Base-by-base conservation (phyloP, 2,329 filamentous ascomycete species). In the Pyricularia pennisetigena region DNA sequence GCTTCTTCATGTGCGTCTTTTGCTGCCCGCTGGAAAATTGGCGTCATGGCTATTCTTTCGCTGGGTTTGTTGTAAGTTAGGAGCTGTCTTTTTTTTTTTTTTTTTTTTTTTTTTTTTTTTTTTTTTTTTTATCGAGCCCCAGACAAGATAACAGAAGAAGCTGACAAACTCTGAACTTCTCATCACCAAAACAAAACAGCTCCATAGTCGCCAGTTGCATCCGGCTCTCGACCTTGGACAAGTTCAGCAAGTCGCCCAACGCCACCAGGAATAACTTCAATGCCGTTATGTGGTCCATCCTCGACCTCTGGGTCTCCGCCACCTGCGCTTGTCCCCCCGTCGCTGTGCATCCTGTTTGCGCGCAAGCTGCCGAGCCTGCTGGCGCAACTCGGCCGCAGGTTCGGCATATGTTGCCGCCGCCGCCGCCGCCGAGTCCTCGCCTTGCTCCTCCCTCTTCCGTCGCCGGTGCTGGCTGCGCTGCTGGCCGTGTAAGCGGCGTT, bases 251-350 rank as follows among this genome's bases (percentile, higher is more conserved):
- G 63, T 29, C 61, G 26, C 61, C 26, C 26, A 64, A 64, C 61
- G 61, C 16, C 26, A 64, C 61, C 9, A n/a, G 30, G 26, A 26
- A 64, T 26, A 32, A 32, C 61, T n/a, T 30, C 23, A 26, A 64
- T 26, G n/a, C 26, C 10, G 23, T 26, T 4, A 12, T 64, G 61
- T 64, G 61, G 61, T 30, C 26, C 20, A 64, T 30, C 10, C 3
- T 76, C 57, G 75, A 76, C 68, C 73, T 74, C 66, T 72, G 71
- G 67, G 70, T 74, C 20, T 72, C 74, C 67, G 71, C 74, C 68
- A 72, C 75, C 20, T 76, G 73, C 68, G 71, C 73, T 2, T 76
- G 73, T 69, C 73, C 76, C 73, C 75, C 75, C 1, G n/a, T 70
- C 72, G 2, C 32, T 75, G 12, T 10, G 61, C 10, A 71, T 73